Percentiles rank a stretch among this genome's conserved stretches.
phyloP scores from a whole-genome alignment of 768 basidiomycete genomes.

The Mycena vulgaris region DNA sequence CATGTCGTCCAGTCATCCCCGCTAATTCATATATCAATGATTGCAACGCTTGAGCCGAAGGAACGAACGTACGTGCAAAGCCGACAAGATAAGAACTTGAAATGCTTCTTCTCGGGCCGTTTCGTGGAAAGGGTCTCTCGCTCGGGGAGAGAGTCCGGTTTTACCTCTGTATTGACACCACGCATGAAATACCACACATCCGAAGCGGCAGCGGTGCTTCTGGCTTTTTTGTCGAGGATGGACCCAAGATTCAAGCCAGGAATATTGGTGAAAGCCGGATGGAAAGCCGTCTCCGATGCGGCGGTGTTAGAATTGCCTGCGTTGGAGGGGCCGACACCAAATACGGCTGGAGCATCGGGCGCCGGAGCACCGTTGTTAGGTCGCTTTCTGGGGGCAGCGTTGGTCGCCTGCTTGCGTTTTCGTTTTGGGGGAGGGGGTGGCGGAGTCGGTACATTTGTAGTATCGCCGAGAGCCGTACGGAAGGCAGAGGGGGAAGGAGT shows the following conservation, averaged over 20 bases:
- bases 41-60: neutral
- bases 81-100: neutral
- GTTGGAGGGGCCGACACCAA: neutral
- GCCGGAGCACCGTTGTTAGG: neutral
- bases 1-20: slow-evolving; percentile 31
- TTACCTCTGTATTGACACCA: neutral
- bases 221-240: neutral
- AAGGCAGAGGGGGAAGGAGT: too few species aligned
- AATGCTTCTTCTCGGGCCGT: slow-evolving; percentile 6
- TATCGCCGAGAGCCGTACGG: too few species aligned
- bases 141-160: neutral
- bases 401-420: slow-evolving; percentile 1
- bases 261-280: neutral
- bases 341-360: neutral
- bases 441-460: too few species aligned
- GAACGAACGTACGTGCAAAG: slow-evolving; percentile 14
- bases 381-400: neutral
- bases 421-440: neutral
- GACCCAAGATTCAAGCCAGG: slow-evolving; percentile 2
- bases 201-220: neutral
- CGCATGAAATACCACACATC: slow-evolving; percentile 25
- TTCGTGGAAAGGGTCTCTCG: neutral
- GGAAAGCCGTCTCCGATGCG: neutral
- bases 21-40: neutral
- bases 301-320: neutral